Base-by-base conservation (phyloP, 202 grass and related monocot genomes). In the Zoysia matrella region DNA sequence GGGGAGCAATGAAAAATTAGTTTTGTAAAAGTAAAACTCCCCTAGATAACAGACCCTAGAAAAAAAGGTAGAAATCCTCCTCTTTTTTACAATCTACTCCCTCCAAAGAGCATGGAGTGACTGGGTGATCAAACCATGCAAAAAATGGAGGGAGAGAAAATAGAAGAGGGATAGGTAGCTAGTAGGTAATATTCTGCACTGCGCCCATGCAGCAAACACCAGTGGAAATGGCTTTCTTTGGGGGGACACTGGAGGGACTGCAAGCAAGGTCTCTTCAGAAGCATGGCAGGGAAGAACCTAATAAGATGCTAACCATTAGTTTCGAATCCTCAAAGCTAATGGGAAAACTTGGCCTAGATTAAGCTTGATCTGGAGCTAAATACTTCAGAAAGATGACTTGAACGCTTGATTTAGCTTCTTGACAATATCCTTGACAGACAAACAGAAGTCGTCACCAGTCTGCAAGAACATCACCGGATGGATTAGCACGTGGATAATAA, bases 341-440 rank as follows among this genome's bases (percentile, higher is more conserved):
- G 74, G 60, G 60, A 90, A 90, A 80, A 44, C n/a, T 48, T 56
- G 75, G 66, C 72, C 89, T 86, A 84, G 73, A 88, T 76, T 79
- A 87, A 79, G 67, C 74, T 86, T 78, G 74, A 84, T 64, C 62
- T 62, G 44, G 53, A 74, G 77, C 82, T 71, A 64, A 78, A 72
- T 82, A 69, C 72, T 63, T 92, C 89, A 91, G 67, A 56, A 54
- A 60, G 85, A 94, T 80, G 81, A 60, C 72, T 93, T 95, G 82
- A 98, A 91, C 44, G 86, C 82, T 62, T 90, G 83, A 75, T 87
- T 91, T 84, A 98, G 77, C 79, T 90, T 93, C 88, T 84, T 95
- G 69, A 98, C 95, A 47, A 98, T 80, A 80, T 98, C 95, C 81
- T 93, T 95, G 78, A 89, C 92, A 46, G 86, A 90, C 80, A 93